These are phyloP conservation scores for Neonectria hederae DNA, from an alignment of 2,329 filamentous ascomycete species.

Conservation along the genomic window DNA sequence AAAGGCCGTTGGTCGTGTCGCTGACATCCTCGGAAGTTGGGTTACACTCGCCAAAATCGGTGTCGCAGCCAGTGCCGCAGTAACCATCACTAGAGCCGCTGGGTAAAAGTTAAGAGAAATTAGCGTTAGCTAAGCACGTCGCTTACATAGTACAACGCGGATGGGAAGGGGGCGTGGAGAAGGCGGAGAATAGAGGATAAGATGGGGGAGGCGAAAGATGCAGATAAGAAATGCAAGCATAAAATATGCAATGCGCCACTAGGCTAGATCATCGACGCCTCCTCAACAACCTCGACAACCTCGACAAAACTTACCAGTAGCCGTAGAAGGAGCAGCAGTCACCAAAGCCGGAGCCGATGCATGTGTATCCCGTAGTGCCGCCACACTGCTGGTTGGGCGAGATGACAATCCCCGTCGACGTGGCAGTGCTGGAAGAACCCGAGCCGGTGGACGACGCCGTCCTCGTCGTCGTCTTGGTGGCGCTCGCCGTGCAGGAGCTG, in stretches of 20 bases:
- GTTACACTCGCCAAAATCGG: conserved; percentile 48
- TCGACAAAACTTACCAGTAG: conserved; percentile 47
- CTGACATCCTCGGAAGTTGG: conserved; percentile 32
- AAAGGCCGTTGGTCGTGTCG: conserved; percentile 51
- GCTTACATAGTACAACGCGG: background rate
- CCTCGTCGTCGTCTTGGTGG: conserved; percentile 25
- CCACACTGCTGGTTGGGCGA: conserved; percentile 52
- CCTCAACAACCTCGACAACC: background rate
- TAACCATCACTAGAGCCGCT: conserved; percentile 47
- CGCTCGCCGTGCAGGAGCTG: conserved; percentile 17
- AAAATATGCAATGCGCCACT: background rate
- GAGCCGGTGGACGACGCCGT: conserved; percentile 24
- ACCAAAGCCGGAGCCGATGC: conserved; percentile 48
- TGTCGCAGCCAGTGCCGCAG: conserved; percentile 52
- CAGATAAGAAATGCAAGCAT: background rate
- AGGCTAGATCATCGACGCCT: conserved; percentile 4
- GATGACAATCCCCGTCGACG: conserved; percentile 35
- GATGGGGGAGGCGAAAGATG: background rate
- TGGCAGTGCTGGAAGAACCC: conserved; percentile 9
- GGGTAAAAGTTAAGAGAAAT: conserved; percentile 14
- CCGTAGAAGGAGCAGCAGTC: conserved; percentile 54
- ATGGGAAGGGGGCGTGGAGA: background rate
- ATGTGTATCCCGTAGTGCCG: conserved; percentile 47
- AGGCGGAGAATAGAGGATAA: background rate
- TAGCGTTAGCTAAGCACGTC: conserved; percentile 20